A percentile compares a stretch with the other conserved stretches of the same genome.
phyloP scores from a whole-genome alignment of 495 filamentous ascomycete genomes.

The Penicillium silybi region DNA sequence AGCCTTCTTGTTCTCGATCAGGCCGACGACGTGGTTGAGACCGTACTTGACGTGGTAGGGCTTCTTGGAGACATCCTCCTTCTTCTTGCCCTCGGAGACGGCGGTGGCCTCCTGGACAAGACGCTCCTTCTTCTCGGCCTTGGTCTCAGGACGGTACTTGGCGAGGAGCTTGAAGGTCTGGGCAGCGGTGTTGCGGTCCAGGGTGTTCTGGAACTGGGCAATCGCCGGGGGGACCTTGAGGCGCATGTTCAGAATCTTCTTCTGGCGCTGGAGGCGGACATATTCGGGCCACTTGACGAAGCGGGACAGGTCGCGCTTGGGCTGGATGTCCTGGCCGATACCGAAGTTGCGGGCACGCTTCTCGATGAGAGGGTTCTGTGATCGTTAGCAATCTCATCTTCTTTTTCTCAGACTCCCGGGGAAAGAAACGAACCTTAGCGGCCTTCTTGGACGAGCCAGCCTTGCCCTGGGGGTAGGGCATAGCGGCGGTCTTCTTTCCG shows the following conservation, averaged over 20 bases:
- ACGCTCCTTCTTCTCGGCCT: conserved; percentile 99
- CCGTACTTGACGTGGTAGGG: conserved; percentile 99
- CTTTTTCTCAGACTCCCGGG: conserved; percentile 14
- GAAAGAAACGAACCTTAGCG: conserved; percentile 71
- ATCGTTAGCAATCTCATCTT: conserved; percentile 17
- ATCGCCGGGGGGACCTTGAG: conserved; percentile 98
- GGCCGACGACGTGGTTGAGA: conserved; percentile 98
- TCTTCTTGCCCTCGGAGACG: conserved; percentile 97
- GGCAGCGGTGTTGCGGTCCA: conserved; percentile 97
- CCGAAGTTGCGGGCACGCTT: conserved; percentile 96
- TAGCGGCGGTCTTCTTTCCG: conserved; percentile 92
- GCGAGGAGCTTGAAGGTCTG: conserved; percentile 97
- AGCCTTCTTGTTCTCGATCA: conserved; percentile 99
- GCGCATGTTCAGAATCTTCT: conserved; percentile 98
- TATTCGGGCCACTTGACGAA: conserved; percentile 99
- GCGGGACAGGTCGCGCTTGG: conserved; percentile 92
- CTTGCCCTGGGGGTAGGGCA: conserved; percentile 93
- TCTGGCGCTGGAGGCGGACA: conserved; percentile 98
- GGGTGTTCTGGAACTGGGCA: conserved; percentile 93
- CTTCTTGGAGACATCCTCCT: conserved; percentile 99
- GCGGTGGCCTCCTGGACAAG: conserved; percentile 96
- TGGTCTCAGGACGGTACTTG: conserved; percentile 99
- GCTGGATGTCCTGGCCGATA: conserved; percentile 98
- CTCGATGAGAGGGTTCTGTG: conserved; percentile 97
- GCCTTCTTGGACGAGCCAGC: conserved; percentile 88